phyloP scores from a whole-genome alignment of 163 green algal genomes.

The Scenedesmus sp. region DNA sequence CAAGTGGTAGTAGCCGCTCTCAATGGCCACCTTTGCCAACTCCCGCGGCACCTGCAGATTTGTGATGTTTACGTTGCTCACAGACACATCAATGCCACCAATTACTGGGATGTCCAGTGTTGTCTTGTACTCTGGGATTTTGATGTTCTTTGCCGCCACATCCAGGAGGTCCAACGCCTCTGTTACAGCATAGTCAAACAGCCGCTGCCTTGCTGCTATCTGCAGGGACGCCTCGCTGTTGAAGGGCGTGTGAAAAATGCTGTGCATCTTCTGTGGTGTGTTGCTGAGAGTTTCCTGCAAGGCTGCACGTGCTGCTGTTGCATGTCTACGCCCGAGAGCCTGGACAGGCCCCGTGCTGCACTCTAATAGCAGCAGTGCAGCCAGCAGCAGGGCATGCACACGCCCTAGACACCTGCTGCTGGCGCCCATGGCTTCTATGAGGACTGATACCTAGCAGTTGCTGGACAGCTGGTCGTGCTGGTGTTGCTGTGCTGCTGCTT shows the following conservation, averaged over 20 bases:
- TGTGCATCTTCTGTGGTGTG: not conserved
- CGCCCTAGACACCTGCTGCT: not conserved
- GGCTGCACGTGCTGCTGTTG: not conserved
- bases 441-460: not conserved
- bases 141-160: constrained; percentile 12
- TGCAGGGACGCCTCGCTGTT: constrained; percentile 59
- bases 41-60: constrained; percentile 39
- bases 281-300: not conserved
- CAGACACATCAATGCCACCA: constrained; percentile 39
- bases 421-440: not conserved
- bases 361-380: not conserved
- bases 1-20: constrained; percentile 55
- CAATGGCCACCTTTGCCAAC: constrained; percentile 52
- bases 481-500: not conserved
- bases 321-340: not conserved
- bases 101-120: constrained; percentile 47
- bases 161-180: constrained; percentile 51
- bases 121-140: constrained; percentile 43
- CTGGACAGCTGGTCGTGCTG: not conserved
- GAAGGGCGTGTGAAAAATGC: constrained; percentile 40
- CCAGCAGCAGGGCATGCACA: constrained; percentile 11
- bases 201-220: constrained; percentile 56
- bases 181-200: constrained; percentile 63
- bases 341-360: not conserved
- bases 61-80: constrained; percentile 50